Evolutionary conservation across 176 grass and related monocot species (phyloP).

Genomic region (Hsuehochloa calcarea): DNA sequence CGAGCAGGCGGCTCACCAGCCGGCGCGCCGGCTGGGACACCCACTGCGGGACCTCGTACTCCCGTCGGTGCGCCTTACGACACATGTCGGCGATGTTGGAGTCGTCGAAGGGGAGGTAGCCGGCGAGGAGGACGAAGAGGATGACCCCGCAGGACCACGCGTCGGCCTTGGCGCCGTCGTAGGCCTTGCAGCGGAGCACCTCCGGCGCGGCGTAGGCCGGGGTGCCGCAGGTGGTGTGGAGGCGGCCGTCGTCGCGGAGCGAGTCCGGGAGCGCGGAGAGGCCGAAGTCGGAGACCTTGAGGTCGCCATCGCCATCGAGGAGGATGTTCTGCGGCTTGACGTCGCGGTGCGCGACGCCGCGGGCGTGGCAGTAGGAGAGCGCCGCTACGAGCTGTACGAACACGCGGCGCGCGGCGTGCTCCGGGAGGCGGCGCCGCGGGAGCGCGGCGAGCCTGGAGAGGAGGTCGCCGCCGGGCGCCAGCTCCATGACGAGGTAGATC

Average conservation of each 20-base stretch:
- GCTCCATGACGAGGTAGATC: conserved; percentile 82
- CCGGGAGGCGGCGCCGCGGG: conserved; percentile 39
- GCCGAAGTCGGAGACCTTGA: conserved; percentile 98
- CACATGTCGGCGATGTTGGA: conserved; percentile 64
- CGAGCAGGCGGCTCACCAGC: conserved; percentile 61
- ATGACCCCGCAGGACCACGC: conserved; percentile 88
- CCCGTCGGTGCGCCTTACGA: conserved; percentile 45
- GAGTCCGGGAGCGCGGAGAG: conserved; percentile 70
- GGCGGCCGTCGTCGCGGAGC: conserved; percentile 37
- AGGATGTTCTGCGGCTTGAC: conserved; percentile 47
- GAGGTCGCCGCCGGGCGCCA: conserved; percentile 61
- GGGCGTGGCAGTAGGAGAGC: conserved; percentile 64
- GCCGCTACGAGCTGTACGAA: conserved; percentile 69
- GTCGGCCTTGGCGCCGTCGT: conserved; percentile 84
- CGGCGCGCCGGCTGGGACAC: conserved; percentile 49
- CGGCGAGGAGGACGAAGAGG: conserved; percentile 78
- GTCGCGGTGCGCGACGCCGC: conserved; percentile 73
- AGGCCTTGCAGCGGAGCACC: conserved; percentile 57
- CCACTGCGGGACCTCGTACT: conserved; percentile 62
- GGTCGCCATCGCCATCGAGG: conserved; percentile 51
- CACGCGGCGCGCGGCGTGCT: conserved; percentile 46
- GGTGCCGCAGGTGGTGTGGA: conserved; percentile 70
- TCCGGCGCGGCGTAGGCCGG: conserved; percentile 76
- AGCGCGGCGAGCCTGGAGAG: conserved; percentile 39
- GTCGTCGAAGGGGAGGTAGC: conserved; percentile 71